Evolutionary conservation across 2,329 filamentous ascomycete species (phyloP), one percentile per base, ranked within the genome.

Genomic region (Colletotrichum costaricense): DNA sequence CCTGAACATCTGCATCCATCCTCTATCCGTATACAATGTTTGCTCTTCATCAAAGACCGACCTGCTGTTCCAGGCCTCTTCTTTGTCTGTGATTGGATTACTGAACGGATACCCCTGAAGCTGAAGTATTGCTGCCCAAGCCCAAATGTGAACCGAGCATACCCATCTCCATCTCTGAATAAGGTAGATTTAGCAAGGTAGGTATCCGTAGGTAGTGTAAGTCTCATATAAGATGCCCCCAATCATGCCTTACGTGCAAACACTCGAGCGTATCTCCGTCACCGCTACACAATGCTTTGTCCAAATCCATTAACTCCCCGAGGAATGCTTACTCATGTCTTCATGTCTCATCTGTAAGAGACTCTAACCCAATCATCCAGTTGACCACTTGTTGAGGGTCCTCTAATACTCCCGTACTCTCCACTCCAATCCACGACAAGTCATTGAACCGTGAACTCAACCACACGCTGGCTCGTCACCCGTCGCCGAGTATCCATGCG

Each of bases 391-490:
- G 38, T 42, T 42, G 38, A 42, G 38, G 38, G 16, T 19, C 38
- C 38, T 42, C 38, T 7, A 42, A 42, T 7, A 19, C 38, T 42
- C 38, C 11, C 16, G 28, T 30, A 30, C 14, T 7, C 38, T 42
- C 38, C 38, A 42, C 38, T 19, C 16, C 38, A 8, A 14, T 19
- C 1, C 58, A 11, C 28, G 56, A 59, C n/a, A 35, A 35, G 33
- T 12, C 33, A 35, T 35, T 35, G 33, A 35, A 35, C 33, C 11
- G 33, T 12, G 33, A 12, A 30, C 64, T 70, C 71, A 84, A 11
- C 84, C 82, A 69, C 84, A 84, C 5, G 75, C 82, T 28, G 85
- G 86, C 78, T 87, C 83, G 67, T 85, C 84, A 55, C 71, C 74
- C 26, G n/a, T 70, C 67, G 4, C 30, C 56, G 30, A 76, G 63